A percentile compares a stretch with the other conserved stretches of the same genome.
These are phyloP conservation scores for Acanthamoeba castellanii DNA, from an alignment of 208 protist genomes.

Conservation along the genomic window DNA sequence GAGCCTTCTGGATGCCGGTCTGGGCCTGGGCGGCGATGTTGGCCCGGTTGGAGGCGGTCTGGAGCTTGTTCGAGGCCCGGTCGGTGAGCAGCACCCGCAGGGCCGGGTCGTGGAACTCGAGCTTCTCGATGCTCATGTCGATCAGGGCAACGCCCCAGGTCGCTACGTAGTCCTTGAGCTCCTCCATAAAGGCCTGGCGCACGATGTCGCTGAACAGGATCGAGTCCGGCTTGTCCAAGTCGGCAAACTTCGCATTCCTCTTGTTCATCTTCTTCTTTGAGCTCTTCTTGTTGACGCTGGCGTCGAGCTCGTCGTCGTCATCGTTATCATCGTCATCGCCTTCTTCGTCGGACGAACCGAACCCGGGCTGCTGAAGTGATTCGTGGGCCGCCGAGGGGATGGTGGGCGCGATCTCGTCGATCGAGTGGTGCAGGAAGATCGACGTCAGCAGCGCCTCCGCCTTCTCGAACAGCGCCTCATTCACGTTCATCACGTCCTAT, in stretches of 20 bases:
- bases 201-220: not conserved
- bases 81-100: not conserved
- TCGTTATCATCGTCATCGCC: not conserved
- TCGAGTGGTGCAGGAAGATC: constrained; percentile 2
- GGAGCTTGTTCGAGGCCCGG: not conserved
- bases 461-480: constrained; percentile 16
- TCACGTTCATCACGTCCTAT: constrained; percentile 3
- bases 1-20: constrained; percentile 12
- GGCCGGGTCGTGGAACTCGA: not conserved
- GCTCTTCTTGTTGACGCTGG: too few species aligned
- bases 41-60: not conserved
- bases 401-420: not conserved
- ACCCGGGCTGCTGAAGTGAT: not conserved
- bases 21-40: constrained; percentile 28
- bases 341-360: too few species aligned
- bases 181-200: not conserved
- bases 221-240: not conserved
- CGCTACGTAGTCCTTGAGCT: not conserved
- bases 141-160: not conserved
- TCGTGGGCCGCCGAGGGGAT: not conserved
- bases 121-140: constrained; percentile 6
- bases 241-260: too few species aligned
- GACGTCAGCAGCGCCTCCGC: not conserved
- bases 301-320: not conserved
- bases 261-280: too few species aligned